Evolutionary conservation across 257 asterid species (phyloP), one percentile per base, ranked within the genome.

Genomic region (Jacaranda mimosifolia): DNA sequence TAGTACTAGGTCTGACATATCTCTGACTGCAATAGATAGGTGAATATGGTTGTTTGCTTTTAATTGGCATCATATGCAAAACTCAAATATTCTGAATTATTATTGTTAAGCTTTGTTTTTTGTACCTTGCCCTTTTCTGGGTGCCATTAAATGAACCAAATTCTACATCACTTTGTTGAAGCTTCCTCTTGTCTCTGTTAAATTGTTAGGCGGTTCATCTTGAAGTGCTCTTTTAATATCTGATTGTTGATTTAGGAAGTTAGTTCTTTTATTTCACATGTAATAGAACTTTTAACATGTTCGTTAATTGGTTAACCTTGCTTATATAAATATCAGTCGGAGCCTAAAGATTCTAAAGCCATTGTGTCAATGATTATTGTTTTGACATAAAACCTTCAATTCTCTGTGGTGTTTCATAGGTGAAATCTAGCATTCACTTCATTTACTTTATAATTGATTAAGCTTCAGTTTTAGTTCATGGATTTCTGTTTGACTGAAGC

Each of bases 121-220:
- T 42, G 18, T 42, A 12, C 6, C 40, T 58, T 58, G 10, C 38
- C 10, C 15, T 13, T 1, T 73, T 48, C 15, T 38, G 11, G 35
- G 69, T 38, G 36, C 59, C 7, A 26, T 58, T 59, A 39, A 11
- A 7, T 42, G 12, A 62, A 4, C 69, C 52, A 38, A 58, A 46
- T 35, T 42, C 9, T 9, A 15, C 8, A n/a, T 13, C 10, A 38
- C 48, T 14, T 38, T 63, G 21, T 14, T n/a, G 18, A 36, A 52
- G 49, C 57, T 57, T 8, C 48, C 68, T 57, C 4, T 13, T 48
- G 35, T 72, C 43, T 55, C 9, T 42, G 63, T 70, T 36, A 63
- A 10, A 62, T 12, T 38, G n/a, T 39, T 75, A 36, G 72, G n/a
- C 7, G 32, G 18, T 64, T 52, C 79, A 19, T 55, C 59, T 65